These are phyloP conservation scores for Scopulariopsis brevicaulis DNA, from an alignment of 2,329 filamentous ascomycete species.

Conservation along the genomic window DNA sequence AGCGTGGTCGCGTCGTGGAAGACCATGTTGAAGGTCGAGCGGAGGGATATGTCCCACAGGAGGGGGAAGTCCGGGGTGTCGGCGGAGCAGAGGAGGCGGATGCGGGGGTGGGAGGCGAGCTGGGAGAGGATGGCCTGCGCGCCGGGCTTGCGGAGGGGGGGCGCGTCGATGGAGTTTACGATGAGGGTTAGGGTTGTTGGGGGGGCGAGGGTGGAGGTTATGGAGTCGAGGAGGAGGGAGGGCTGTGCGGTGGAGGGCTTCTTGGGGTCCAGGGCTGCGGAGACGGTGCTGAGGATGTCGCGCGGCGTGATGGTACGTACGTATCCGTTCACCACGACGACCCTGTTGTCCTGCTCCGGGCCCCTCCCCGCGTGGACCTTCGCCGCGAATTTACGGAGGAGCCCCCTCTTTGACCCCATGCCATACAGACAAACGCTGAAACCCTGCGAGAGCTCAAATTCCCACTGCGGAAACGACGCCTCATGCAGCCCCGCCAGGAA, in stretches of 20 bases:
- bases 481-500: conserved; percentile 66
- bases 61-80: conserved; percentile 82
- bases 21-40: conserved; percentile 71
- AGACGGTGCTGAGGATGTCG: conserved; percentile 60
- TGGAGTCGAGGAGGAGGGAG: conserved; percentile 52
- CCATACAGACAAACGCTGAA: conserved; percentile 90
- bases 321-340: conserved; percentile 85
- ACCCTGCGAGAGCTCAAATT: conserved; percentile 74
- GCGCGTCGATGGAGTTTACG: conserved; percentile 79
- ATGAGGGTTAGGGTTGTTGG: conserved; percentile 49
- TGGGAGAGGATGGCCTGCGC: conserved; percentile 65
- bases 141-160: conserved; percentile 58
- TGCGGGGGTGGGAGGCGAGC: conserved; percentile 60
- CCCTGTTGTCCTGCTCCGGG: conserved; percentile 27
- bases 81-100: conserved; percentile 68
- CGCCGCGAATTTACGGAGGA: conserved; percentile 66
- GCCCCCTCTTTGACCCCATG: conserved; percentile 74
- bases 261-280: conserved; percentile 44
- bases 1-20: conserved; percentile 97
- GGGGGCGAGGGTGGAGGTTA: conserved; percentile 50
- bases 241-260: conserved; percentile 50
- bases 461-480: conserved; percentile 82
- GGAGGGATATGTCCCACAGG: conserved; percentile 81
- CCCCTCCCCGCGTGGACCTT: conserved; percentile 35
- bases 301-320: conserved; percentile 52